Base-by-base conservation (phyloP, 176 grass and related monocot genomes). In the Ensete glaucum region DNA sequence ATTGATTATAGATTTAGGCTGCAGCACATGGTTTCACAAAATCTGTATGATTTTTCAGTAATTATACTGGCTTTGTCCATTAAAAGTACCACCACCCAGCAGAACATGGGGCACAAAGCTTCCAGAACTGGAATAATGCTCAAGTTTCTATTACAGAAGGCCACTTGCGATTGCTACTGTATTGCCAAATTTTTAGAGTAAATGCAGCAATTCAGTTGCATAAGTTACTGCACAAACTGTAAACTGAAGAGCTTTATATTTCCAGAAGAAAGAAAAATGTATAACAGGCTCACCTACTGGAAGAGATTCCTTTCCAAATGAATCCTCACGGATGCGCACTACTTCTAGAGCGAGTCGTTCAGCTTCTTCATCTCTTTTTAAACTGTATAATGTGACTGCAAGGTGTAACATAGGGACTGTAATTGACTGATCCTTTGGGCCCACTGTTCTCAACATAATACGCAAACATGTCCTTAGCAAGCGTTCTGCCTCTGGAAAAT, bases 341-440 rank as follows among this genome's bases (percentile, higher is more conserved):
- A 58, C 83, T 71, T 85, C 78, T 22, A 77, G 29, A 67, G 83
- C 83, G 77, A 85, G 78, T 50, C 15, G 71, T 23, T 85, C 83
- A 34, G 83, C 83, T 76, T 85, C 83, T 77, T 85, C 67, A 72
- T 81, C 58, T 68, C 49, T 66, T 55, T 66, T 81, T 65, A 77
- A 74, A 72, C 81, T 72, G 73, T 77, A 85, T 27, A 85, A 59
- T 65, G 75, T 77, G 48, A 85, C 83, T 13, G 83, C 73, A 72
- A 85, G 83, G 66, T 85, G 83, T 76, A 85, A 64, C 78, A 77
- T 81, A 56, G 83, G 83, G 66, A 77, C 73, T 21, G 78, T 73
- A 69, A 80, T 66, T 21, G 83, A 75, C 23, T 73, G 83, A 67
- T 85, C 62, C 23, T 34, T 56, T 21, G 65, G 78, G 9, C 78